phyloP scores from a whole-genome alignment of 768 basidiomycete genomes.

The Candolleomyces efflorescens region DNA sequence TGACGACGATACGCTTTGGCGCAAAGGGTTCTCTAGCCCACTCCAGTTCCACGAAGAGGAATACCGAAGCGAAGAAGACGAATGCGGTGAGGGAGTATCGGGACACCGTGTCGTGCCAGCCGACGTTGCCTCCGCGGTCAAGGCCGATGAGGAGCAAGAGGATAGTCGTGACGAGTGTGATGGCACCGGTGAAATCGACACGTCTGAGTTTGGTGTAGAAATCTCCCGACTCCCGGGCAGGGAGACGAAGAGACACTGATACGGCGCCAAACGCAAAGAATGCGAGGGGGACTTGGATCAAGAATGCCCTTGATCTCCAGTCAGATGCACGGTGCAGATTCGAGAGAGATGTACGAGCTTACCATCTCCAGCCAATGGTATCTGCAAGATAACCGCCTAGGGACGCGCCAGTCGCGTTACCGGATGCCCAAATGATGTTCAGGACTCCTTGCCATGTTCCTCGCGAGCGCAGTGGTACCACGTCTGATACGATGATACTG shows the following conservation, averaged over 20 bases:
- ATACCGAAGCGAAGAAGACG: constrained; percentile 29
- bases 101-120: constrained; percentile 41
- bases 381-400: constrained; percentile 61
- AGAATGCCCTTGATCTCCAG: constrained; percentile 43
- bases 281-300: constrained; percentile 55
- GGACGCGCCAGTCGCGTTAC: constrained; percentile 57
- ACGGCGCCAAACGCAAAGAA: constrained; percentile 51
- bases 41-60: constrained; percentile 43
- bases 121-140: constrained; percentile 48
- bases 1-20: constrained; percentile 48
- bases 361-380: constrained; percentile 68
- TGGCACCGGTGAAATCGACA: constrained; percentile 59
- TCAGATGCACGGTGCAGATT: neutral
- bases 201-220: constrained; percentile 51
- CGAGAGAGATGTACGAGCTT: neutral
- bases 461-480: constrained; percentile 55
- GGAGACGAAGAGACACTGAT: constrained; percentile 51
- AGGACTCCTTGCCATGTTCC: constrained; percentile 71
- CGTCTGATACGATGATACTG: constrained; percentile 63
- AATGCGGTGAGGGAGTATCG: constrained; percentile 31
- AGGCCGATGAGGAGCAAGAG: constrained; percentile 55
- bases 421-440: constrained; percentile 56
- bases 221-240: constrained; percentile 34
- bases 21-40: constrained; percentile 59
- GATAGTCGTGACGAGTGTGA: constrained; percentile 49